Base-by-base conservation (phyloP, 331 rosid genomes). In the Quercus tomentella region DNA sequence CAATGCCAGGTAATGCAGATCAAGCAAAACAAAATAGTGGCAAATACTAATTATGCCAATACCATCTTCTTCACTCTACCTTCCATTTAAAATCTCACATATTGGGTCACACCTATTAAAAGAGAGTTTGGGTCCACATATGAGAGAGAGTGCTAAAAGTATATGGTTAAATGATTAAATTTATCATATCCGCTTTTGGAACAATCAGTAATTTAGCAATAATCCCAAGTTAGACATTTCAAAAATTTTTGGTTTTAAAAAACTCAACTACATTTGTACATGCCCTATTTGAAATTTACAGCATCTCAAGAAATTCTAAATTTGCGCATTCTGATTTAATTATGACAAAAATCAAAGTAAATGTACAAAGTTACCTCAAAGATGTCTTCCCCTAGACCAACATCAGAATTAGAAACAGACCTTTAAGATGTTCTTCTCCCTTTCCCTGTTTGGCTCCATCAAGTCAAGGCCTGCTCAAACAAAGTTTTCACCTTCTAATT, bases 391-490 rank as follows among this genome's bases (percentile, higher is more conserved):
- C 87, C 96, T 25, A 35, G 58, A 28, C 76, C 81, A 70, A 16
- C 65, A 66, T 91, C 90, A 33, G 97, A 93, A 76, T 82, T 91
- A 49, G 88, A 89, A 45, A 96, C 91, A 45, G 45, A 8, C 92
- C 79, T 96, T 91, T 77, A 96, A 83, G 79, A 89, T 88, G 72
- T 58, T 85, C 84, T 85, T 93, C 88, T 92, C 98, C 83, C 92
- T 96, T 83, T 96, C 98, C 80, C 77, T 79, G 84, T 96, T 93
- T 65, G 97, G 97, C 35, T 93, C 97, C 97, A 86, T 91, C 82
- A 37, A 37, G 45, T 7, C 45, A 96, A 79, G 54, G 97, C 99
- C 57, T 88, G 91, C 83, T 93, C 98, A 79, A 96, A 84, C 58
- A 96, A 86, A 49, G 88, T 88, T 72, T 92, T 90, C 31, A 97